A percentile compares a stretch with the other conserved stretches of the same genome.
Conservation (phyloP, 2,329 filamentous ascomycete species). For the Fusarium luffae region DNA sequence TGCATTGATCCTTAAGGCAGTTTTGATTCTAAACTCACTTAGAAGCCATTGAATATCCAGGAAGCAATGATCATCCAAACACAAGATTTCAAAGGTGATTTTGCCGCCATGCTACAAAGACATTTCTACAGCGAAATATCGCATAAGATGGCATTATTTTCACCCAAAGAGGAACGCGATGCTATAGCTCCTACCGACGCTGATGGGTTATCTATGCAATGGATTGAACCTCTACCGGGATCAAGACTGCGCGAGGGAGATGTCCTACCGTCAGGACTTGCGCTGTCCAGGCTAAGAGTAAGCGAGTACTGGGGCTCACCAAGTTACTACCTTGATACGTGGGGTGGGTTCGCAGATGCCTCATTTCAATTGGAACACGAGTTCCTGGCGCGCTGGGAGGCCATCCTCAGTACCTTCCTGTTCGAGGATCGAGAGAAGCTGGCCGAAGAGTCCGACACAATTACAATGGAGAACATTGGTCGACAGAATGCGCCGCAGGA, state of each 20-base stretch:
- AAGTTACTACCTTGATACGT: fast-evolving
- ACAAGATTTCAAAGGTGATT: fast-evolving
- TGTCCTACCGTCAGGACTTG: not conserved
- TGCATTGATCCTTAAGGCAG: fast-evolving
- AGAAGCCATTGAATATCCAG: constrained; percentile 2
- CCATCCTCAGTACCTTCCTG: not conserved
- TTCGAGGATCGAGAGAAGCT: not conserved
- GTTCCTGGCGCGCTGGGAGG: not conserved
- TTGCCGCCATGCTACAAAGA: not conserved
- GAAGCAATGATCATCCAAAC: not conserved
- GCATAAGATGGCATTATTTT: not conserved
- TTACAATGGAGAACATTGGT: fast-evolving
- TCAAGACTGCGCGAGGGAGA: fast-evolving
- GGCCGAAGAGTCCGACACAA: fast-evolving
- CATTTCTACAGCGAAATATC: not conserved
- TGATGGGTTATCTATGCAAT: not conserved
- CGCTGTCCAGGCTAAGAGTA: fast-evolving
- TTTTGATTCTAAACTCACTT: fast-evolving
- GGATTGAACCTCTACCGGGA: fast-evolving
- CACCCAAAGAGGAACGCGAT: fast-evolving
- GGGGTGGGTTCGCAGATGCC: too few relatives aligned
- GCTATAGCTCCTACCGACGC: fast-evolving
- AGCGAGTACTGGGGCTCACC: fast-evolving
- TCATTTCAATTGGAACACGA: fast-evolving
- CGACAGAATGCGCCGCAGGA: fast-evolving